These are phyloP conservation scores for Epichloe bromicola DNA, from an alignment of 2,329 filamentous ascomycete species.

Conservation along the genomic window DNA sequence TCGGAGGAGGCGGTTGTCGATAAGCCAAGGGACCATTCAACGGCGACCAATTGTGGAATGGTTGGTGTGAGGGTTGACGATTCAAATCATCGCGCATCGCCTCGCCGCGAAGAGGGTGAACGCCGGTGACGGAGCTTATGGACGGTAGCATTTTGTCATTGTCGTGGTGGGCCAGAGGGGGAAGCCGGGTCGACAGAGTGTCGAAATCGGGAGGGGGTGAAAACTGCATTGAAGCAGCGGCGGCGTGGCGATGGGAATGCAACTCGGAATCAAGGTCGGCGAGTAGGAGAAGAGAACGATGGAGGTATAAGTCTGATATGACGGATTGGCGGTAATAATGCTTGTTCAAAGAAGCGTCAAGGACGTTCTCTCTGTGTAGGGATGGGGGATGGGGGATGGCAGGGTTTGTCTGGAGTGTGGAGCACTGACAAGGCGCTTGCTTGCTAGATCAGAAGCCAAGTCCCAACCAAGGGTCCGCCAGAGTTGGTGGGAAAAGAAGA, in stretches of 20 bases:
- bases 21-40: constrained; percentile 37
- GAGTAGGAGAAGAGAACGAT: background rate
- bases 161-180: constrained; percentile 13
- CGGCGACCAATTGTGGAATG: constrained; percentile 30
- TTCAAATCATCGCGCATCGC: constrained; percentile 8
- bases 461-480: background rate
- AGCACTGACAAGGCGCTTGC: background rate
- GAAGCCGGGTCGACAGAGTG: constrained; percentile 15
- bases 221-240: constrained; percentile 14
- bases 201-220: constrained; percentile 12
- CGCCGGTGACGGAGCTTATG: constrained; percentile 22
- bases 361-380: no score
- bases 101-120: constrained; percentile 13
- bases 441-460: background rate
- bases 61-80: constrained; percentile 12
- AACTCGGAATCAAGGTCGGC: background rate
- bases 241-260: background rate
- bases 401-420: background rate
- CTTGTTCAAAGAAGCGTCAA: background rate
- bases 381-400: background rate
- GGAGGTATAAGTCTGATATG: background rate
- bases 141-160: constrained; percentile 22
- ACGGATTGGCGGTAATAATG: background rate
- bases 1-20: constrained; percentile 12
- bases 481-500: background rate